These are phyloP conservation scores for Ceratocystis harringtonii DNA, from an alignment of 2,329 filamentous ascomycete species.

Conservation along the genomic window DNA sequence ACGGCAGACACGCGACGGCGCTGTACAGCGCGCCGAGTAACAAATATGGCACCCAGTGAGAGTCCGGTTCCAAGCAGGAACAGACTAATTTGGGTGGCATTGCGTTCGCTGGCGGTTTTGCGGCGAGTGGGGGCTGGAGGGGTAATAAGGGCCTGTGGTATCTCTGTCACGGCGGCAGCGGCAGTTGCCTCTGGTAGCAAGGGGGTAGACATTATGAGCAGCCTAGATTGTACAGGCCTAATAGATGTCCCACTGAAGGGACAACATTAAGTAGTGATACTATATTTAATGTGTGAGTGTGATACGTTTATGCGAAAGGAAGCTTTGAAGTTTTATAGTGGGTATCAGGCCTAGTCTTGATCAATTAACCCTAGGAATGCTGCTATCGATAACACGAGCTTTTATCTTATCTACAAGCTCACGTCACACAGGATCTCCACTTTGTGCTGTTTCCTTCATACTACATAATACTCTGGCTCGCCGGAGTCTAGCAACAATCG, in stretches of 20 bases:
- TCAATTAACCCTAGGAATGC: not conserved
- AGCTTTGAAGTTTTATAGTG: not conserved
- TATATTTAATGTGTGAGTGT: too few relatives aligned
- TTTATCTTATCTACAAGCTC: not conserved
- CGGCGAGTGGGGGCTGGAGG: slow-evolving; percentile 13
- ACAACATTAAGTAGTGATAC: too few relatives aligned
- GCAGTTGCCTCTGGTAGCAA: not conserved
- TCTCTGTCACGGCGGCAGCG: not conserved
- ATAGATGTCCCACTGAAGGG: too few relatives aligned
- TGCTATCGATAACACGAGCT: not conserved
- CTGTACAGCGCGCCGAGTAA: slow-evolving; percentile 56
- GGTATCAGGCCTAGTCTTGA: not conserved
- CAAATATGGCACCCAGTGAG: slow-evolving; percentile 52
- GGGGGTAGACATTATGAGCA: not conserved
- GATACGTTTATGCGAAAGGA: not conserved
- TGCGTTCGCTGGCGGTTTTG: slow-evolving; percentile 31
- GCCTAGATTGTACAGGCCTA: not conserved
- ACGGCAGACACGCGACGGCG: slow-evolving; percentile 45
- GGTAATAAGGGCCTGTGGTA: not conserved
- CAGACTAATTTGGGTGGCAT: slow-evolving; percentile 48
- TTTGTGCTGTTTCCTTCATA: not conserved
- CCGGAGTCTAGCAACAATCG: not conserved
- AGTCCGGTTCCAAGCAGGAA: slow-evolving; percentile 64
- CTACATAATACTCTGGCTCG: not conserved
- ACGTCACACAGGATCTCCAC: not conserved